These are phyloP conservation scores for Talaromyces nanjingensis DNA, from an alignment of 495 filamentous ascomycete genomes.

Conservation along the genomic window DNA sequence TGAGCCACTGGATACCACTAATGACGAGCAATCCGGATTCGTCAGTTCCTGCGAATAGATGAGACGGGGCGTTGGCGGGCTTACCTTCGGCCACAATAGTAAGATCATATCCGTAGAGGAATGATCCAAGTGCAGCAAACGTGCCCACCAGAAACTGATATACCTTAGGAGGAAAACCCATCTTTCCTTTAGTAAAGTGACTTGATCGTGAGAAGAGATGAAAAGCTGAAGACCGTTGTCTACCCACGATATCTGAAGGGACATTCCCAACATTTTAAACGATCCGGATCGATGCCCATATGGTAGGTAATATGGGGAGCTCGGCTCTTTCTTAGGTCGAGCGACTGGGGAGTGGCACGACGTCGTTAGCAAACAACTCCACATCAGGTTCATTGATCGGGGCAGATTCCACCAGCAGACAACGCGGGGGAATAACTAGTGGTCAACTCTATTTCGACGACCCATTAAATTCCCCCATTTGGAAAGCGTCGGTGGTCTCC, in stretches of 20 bases:
- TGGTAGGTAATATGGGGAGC: background rate
- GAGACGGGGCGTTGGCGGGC: background rate
- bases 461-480: no score
- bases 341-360: background rate
- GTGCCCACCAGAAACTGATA: constrained; percentile 45
- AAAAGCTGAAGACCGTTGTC: background rate
- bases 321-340: background rate
- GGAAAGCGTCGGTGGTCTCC: no score
- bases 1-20: constrained; percentile 4
- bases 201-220: background rate
- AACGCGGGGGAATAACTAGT: no score
- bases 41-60: background rate
- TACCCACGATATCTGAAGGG: background rate
- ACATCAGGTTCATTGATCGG: background rate
- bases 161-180: constrained; percentile 32
- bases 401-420: background rate
- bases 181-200: constrained; percentile 1
- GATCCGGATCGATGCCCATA: background rate
- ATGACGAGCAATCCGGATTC: background rate
- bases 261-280: background rate
- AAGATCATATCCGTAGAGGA: constrained; percentile 47
- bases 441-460: no score
- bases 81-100: constrained; percentile 44
- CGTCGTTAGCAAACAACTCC: background rate
- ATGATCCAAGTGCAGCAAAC: constrained; percentile 53